Percentiles rank a stretch among this genome's conserved stretches.
Evolutionary conservation across 805 yeast genomes (phyloP).

Genomic region (Zygosaccharomyces bailii): DNA sequence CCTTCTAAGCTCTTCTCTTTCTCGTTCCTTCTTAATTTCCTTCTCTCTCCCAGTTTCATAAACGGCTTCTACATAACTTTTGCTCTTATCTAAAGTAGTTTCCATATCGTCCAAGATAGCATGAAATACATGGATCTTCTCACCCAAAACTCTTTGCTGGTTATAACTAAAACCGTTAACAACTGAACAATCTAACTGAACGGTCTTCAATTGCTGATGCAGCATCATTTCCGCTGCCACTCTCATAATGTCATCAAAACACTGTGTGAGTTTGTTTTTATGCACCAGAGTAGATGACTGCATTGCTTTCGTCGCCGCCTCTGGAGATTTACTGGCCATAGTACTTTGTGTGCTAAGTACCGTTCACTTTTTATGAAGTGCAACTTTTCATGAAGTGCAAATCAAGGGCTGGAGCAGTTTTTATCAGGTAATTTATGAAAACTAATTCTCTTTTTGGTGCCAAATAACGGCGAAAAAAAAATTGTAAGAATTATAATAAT

Average conservation of each 20-base stretch:
- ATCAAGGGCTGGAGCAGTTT: not conserved
- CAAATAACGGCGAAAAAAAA: no score
- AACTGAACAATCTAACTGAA: constrained; percentile 29
- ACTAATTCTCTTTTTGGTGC: no score
- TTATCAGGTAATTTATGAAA: no score
- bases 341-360: no score
- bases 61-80: constrained; percentile 30
- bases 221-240: constrained; percentile 36
- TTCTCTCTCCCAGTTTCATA: constrained; percentile 31
- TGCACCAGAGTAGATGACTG: constrained; percentile 8
- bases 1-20: constrained; percentile 29
- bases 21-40: constrained; percentile 33
- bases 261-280: constrained; percentile 31
- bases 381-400: not conserved
- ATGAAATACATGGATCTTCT: constrained; percentile 30
- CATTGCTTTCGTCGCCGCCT: constrained; percentile 1
- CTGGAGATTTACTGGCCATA: constrained; percentile 7
- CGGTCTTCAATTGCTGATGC: constrained; percentile 36
- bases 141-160: constrained; percentile 29
- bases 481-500: no score
- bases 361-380: no score
- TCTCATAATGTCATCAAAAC: constrained; percentile 34
- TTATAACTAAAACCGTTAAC: constrained; percentile 27
- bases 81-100: constrained; percentile 27
- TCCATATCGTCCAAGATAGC: constrained; percentile 34